Conservation (phyloP, 768 basidiomycete genomes). For the Macrolepiota fuliginosa region DNA sequence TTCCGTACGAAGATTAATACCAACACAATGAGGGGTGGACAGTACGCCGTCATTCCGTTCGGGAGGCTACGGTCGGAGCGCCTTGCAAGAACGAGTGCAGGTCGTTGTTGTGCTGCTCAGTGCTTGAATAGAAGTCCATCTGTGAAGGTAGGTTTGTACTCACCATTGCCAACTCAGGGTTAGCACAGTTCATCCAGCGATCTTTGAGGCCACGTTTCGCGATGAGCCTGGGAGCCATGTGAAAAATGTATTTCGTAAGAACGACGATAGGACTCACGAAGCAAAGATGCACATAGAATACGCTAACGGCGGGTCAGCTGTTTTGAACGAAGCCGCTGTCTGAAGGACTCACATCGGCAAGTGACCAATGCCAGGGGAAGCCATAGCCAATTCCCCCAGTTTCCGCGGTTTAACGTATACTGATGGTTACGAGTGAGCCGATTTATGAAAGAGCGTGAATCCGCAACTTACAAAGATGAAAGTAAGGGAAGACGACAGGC, state of each 20-base stretch:
- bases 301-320: background rate
- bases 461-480: background rate
- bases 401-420: background rate
- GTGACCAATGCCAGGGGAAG: conserved; percentile 8
- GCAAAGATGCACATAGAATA: conserved; percentile 5
- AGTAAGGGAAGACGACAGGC: background rate
- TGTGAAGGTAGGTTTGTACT: background rate
- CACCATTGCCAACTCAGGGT: background rate
- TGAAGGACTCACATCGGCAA: conserved; percentile 9
- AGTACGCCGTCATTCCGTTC: background rate
- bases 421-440: background rate
- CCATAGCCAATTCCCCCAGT: background rate
- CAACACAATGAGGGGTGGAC: too few species aligned
- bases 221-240: background rate
- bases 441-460: background rate
- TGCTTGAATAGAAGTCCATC: background rate
- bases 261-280: background rate
- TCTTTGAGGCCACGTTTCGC: background rate
- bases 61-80: background rate
- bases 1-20: too few species aligned
- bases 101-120: background rate
- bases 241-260: background rate
- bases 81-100: background rate
- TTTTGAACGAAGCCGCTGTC: too few species aligned
- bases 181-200: background rate